Evolutionary conservation across 2,329 filamentous ascomycete genomes (phyloP).

Genomic region (Fusarium neocosmosporiellum): DNA sequence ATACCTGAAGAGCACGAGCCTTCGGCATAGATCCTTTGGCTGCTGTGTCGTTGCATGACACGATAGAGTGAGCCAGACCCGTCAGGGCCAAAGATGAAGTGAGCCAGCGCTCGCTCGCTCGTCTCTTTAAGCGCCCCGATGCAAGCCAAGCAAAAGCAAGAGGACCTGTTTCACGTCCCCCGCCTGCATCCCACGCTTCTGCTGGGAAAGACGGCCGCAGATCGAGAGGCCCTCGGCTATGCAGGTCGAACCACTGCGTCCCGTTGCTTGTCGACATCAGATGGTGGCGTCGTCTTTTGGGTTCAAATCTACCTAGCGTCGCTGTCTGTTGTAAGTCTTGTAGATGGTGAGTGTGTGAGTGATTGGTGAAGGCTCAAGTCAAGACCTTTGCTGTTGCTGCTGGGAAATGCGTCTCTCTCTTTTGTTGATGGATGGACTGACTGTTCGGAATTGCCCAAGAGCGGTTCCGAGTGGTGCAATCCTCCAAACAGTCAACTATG

Average conservation of each 20-base stretch:
- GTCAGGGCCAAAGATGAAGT: slow-evolving; percentile 12
- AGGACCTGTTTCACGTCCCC: slow-evolving; percentile 41
- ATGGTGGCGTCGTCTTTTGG: slow-evolving; percentile 35
- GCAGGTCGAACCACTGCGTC: slow-evolving; percentile 48
- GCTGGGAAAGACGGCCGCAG: slow-evolving; percentile 50
- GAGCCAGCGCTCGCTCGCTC: slow-evolving; percentile 3
- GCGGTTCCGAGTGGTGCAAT: background rate
- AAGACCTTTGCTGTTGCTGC: background rate
- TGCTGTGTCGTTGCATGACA: slow-evolving; percentile 9
- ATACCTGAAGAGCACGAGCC: slow-evolving; percentile 10
- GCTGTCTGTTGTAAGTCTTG: background rate
- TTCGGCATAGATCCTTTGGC: slow-evolving; percentile 5
- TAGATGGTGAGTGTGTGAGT: background rate
- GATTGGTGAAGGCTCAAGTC: background rate
- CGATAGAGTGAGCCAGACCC: slow-evolving; percentile 23
- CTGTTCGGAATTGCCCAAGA: slow-evolving; percentile 4
- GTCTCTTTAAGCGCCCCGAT: slow-evolving; percentile 45
- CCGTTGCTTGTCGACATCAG: slow-evolving; percentile 36
- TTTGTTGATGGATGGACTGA: background rate
- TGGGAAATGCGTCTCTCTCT: slow-evolving; percentile 25
- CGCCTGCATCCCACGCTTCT: slow-evolving; percentile 47
- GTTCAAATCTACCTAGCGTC: background rate
- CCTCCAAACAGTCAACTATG: slow-evolving; percentile 2
- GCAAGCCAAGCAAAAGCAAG: slow-evolving; percentile 39
- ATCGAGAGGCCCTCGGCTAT: slow-evolving; percentile 54